Evolutionary conservation across 345 rosid species (phyloP).

Genomic region (Eucalyptus shirleyi): DNA sequence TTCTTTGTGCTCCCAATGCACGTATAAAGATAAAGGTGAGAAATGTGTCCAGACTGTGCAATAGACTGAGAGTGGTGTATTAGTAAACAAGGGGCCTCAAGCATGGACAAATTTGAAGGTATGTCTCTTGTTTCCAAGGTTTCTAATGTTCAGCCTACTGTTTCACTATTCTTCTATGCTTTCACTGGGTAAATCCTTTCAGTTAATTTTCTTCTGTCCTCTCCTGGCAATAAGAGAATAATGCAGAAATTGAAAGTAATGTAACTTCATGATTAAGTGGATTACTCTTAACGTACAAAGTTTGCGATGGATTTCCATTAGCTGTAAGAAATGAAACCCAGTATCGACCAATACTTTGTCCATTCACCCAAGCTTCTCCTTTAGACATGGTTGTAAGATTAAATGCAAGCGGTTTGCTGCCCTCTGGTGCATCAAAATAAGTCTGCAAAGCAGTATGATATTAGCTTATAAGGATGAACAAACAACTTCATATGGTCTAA

Average conservation of each 20-base stretch:
- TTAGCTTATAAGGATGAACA: neutral
- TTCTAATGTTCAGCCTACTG: neutral
- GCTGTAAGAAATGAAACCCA: slow-evolving; percentile 71
- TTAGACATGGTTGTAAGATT: slow-evolving; percentile 68
- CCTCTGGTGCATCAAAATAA: slow-evolving; percentile 43
- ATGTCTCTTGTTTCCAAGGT: neutral
- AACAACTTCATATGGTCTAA: neutral
- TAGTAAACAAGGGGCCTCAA: neutral
- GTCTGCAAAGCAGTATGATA: slow-evolving; percentile 12
- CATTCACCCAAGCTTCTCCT: slow-evolving; percentile 85
- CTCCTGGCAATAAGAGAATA: neutral
- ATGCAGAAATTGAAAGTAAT: neutral
- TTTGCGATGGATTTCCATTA: slow-evolving; percentile 52
- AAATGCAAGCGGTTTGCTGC: slow-evolving; percentile 41
- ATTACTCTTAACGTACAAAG: slow-evolving; percentile 19
- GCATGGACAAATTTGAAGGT: neutral
- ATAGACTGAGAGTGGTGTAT: neutral
- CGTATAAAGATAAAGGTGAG: neutral
- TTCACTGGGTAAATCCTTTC: neutral
- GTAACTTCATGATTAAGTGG: neutral
- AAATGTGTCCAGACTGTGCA: neutral
- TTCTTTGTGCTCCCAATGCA: neutral
- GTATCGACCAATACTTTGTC: slow-evolving; percentile 72
- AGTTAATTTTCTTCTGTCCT: neutral
- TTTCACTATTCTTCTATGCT: neutral